These are phyloP conservation scores for Phaseolus lunatus DNA, from an alignment of 306 rosid genomes.

Conservation along the genomic window DNA sequence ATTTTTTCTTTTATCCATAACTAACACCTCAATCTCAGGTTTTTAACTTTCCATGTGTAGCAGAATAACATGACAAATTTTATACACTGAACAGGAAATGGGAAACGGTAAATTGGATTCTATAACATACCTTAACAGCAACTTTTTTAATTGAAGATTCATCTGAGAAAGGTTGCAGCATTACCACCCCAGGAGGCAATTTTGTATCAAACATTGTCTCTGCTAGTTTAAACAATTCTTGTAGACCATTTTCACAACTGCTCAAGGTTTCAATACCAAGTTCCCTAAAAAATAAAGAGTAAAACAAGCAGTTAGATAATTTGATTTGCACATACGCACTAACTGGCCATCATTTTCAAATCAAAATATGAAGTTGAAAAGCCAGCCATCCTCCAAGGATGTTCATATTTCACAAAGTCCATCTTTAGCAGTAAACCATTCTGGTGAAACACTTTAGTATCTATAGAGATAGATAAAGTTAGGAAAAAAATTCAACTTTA, in stretches of 20 bases:
- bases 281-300: conserved; percentile 62
- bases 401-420: conserved; percentile 8
- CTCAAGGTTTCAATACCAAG: conserved; percentile 81
- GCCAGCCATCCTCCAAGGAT: conserved; percentile 6
- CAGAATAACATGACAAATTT: conserved; percentile 5
- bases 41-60: neutral
- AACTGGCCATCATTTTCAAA: neutral
- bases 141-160: conserved; percentile 92
- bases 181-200: conserved; percentile 83
- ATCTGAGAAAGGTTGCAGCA: conserved; percentile 93
- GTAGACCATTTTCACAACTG: conserved; percentile 75
- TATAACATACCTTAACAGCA: conserved; percentile 68
- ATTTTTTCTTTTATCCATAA: neutral
- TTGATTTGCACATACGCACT: conserved; percentile 22
- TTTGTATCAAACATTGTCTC: conserved; percentile 92
- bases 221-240: conserved; percentile 81
- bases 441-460: conserved; percentile 21
- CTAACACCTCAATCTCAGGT: neutral
- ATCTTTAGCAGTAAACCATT: conserved; percentile 15
- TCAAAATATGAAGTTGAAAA: conserved; percentile 39
- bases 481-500: neutral
- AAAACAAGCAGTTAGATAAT: conserved; percentile 29
- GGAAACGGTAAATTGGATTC: conserved; percentile 21
- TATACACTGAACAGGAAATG: conserved; percentile 21
- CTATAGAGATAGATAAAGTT: neutral